phyloP scores from a whole-genome alignment of 2,329 filamentous ascomycete genomes.

The Beauveria bassiana region DNA sequence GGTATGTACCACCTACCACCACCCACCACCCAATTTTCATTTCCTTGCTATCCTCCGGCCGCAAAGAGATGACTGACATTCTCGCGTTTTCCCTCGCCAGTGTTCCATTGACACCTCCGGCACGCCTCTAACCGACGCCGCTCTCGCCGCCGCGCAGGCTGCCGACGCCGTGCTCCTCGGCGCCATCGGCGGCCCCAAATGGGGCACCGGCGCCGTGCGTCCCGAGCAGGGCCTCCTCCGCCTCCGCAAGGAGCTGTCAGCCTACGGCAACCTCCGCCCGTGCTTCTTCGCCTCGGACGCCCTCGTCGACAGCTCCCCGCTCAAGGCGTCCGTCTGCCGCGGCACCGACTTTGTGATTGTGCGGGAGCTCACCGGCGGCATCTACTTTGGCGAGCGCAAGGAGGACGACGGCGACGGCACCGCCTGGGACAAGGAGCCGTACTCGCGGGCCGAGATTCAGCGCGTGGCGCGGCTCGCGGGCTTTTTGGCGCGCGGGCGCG shows the following conservation, averaged over 20 bases:
- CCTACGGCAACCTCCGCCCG: constrained; percentile 90
- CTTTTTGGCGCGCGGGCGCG: constrained; percentile 67
- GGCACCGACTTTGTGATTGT: constrained; percentile 90
- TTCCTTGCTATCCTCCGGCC: neutral
- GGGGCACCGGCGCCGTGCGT: constrained; percentile 80
- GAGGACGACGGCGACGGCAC: constrained; percentile 68
- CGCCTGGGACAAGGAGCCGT: constrained; percentile 81
- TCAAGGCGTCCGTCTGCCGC: constrained; percentile 77
- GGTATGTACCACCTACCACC: constrained; percentile 47
- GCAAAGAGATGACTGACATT: too few species aligned
- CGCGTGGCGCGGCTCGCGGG: constrained; percentile 77
- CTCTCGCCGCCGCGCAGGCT: constrained; percentile 72
- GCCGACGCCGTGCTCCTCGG: constrained; percentile 88
- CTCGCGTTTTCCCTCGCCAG: constrained; percentile 34
- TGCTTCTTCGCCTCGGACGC: constrained; percentile 91
- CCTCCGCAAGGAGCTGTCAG: constrained; percentile 87
- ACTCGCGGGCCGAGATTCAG: constrained; percentile 79
- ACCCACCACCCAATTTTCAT: neutral
- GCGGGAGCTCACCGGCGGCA: constrained; percentile 83
- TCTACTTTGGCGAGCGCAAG: constrained; percentile 88
- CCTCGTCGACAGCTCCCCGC: constrained; percentile 75
- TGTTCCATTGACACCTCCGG: constrained; percentile 81
- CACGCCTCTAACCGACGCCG: constrained; percentile 71
- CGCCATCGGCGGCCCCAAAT: constrained; percentile 93
- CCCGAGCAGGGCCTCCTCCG: constrained; percentile 87